These are phyloP conservation scores for Aspergillus diversus DNA, from an alignment of 495 filamentous ascomycete genomes.

Conservation along the genomic window DNA sequence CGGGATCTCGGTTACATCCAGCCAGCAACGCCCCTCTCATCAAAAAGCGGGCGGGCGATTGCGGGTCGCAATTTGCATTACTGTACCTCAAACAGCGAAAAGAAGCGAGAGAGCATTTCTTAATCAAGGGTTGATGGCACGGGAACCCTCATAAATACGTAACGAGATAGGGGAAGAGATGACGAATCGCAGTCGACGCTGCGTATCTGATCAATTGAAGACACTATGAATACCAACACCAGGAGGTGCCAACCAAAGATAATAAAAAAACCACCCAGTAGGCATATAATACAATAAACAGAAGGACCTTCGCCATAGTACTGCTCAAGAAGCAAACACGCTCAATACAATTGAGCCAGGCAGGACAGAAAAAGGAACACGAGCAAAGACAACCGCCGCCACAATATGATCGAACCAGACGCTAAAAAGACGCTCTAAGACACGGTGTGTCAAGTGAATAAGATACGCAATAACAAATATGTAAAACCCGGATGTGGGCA, in stretches of 20 bases:
- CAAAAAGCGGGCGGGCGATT: neutral
- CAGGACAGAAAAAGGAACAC: constrained; percentile 1
- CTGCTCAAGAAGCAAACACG: constrained; percentile 1
- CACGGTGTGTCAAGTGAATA: neutral
- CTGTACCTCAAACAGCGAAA: constrained; percentile 9
- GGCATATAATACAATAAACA: constrained; percentile 1
- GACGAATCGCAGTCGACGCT: neutral
- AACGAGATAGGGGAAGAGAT: constrained; percentile 1
- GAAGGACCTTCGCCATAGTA: neutral
- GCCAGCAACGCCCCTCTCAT: constrained; percentile 3
- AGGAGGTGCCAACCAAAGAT: neutral
- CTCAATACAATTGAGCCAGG: constrained; percentile 6
- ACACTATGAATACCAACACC: neutral
- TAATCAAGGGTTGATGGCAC: neutral
- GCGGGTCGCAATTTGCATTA: constrained; percentile 2
- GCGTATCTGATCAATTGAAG: no score
- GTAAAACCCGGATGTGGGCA: neutral
- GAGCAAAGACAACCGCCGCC: neutral
- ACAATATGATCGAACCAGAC: constrained; percentile 2
- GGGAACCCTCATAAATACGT: neutral
- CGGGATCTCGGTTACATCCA: constrained; percentile 1
- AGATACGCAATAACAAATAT: neutral
- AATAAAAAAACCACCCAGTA: constrained; percentile 1
- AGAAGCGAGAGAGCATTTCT: neutral
- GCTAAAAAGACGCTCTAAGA: constrained; percentile 12